Conservation (phyloP, 768 basidiomycete genomes). For the Pseudohyphozyma bogoriensis region DNA sequence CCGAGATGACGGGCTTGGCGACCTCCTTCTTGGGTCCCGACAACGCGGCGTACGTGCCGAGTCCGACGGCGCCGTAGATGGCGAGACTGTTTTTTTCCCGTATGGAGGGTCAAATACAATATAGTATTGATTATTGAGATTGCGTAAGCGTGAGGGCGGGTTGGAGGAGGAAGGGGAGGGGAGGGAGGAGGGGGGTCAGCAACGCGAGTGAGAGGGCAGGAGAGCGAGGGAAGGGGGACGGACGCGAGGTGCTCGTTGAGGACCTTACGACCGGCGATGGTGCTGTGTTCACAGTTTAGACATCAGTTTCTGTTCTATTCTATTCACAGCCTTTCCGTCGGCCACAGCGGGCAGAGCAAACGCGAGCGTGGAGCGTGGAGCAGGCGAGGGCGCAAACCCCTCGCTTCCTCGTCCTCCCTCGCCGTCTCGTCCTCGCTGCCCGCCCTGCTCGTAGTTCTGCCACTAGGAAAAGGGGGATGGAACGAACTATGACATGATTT, state of each 20-base stretch:
- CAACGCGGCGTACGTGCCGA: background rate
- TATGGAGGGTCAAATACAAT: background rate
- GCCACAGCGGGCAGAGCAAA: no score
- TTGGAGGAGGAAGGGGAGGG: background rate
- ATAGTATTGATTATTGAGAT: background rate
- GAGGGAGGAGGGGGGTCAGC: background rate
- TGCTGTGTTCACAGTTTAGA: no score
- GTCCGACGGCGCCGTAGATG: background rate
- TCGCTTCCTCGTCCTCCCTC: no score
- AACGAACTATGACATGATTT: no score
- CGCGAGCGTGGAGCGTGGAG: no score
- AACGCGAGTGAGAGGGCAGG: background rate
- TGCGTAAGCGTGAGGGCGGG: background rate
- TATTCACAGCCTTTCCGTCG: no score
- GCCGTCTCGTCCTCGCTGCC: no score
- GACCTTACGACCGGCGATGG: background rate
- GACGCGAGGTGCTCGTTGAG: slow-evolving; percentile 1
- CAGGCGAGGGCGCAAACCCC: no score
- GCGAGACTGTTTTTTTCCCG: background rate
- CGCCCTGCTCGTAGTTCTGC: no score
- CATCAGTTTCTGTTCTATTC: no score
- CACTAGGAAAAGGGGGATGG: no score
- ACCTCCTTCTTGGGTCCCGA: background rate
- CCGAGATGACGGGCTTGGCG: background rate
- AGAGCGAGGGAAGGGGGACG: no score